phyloP scores from a whole-genome alignment of 208 protist species.

The Leishmania turanica region DNA sequence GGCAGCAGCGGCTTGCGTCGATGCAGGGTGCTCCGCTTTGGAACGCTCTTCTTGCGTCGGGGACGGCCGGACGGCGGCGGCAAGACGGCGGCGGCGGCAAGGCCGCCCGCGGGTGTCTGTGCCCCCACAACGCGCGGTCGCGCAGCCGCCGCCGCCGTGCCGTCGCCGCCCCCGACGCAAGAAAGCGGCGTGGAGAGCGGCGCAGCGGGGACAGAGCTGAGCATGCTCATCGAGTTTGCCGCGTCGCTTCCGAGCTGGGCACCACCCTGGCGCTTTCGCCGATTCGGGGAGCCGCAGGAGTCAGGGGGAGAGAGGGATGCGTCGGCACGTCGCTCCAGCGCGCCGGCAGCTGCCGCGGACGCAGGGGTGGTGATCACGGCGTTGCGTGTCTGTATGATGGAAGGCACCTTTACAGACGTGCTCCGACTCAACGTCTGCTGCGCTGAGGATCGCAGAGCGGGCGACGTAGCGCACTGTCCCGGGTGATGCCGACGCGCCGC shows the following conservation, averaged over 20 bases:
- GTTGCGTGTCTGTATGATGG: background rate
- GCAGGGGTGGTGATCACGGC: background rate
- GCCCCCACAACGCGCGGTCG: background rate
- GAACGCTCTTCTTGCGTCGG: background rate
- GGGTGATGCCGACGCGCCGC: background rate
- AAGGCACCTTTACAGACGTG: background rate
- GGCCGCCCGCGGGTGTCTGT: background rate
- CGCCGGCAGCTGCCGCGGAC: background rate
- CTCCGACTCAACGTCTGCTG: background rate
- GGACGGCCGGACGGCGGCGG: background rate
- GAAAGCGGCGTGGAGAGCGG: background rate
- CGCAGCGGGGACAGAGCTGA: background rate
- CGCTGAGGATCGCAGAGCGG: background rate
- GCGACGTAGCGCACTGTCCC: background rate
- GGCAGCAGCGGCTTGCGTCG: slow-evolving; percentile 41
- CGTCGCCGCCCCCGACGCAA: background rate
- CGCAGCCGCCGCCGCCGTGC: too few relatives aligned
- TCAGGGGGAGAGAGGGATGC: background rate
- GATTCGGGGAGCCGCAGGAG: background rate
- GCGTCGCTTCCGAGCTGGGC: background rate
- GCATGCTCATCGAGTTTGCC: background rate
- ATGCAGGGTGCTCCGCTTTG: background rate
- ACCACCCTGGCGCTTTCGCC: background rate
- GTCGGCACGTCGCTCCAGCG: background rate
- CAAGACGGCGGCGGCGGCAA: background rate